A percentile compares a stretch with the other conserved stretches of the same genome.
Evolutionary conservation across 2,329 filamentous ascomycete species (phyloP).

Genomic region (Penicillium frequentans): DNA sequence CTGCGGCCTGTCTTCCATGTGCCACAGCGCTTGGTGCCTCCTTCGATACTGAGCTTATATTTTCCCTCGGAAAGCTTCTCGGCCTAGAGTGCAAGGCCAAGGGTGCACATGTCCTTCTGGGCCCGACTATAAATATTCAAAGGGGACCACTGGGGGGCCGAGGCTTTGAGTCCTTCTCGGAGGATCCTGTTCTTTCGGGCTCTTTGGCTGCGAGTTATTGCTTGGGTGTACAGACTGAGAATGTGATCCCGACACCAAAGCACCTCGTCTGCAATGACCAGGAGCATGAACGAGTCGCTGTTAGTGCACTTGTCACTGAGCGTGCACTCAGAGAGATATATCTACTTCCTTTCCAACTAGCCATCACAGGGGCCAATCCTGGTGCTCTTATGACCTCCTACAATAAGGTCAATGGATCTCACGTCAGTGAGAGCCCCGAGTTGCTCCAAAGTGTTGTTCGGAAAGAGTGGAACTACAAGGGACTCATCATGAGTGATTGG

Average conservation of each 20-base stretch:
- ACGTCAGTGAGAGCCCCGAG: constrained; percentile 41
- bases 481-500: constrained; percentile 48
- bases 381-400: constrained; percentile 60
- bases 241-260: constrained; percentile 75
- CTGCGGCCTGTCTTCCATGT: constrained; percentile 75
- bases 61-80: constrained; percentile 68
- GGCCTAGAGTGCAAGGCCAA: constrained; percentile 70
- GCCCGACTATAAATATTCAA: constrained; percentile 77
- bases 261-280: constrained; percentile 52
- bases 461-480: constrained; percentile 47
- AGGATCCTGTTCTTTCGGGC: constrained; percentile 74
- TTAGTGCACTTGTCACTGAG: constrained; percentile 44
- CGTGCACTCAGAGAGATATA: constrained; percentile 63
- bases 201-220: constrained; percentile 71
- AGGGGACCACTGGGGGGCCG: constrained; percentile 77
- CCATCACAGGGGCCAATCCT: constrained; percentile 54
- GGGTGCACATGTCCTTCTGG: constrained; percentile 70
- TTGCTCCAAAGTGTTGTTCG: constrained; percentile 43
- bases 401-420: constrained; percentile 55
- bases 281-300: constrained; percentile 43
- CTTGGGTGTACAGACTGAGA: constrained; percentile 70
- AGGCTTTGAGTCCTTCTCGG: constrained; percentile 82
- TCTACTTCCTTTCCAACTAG: constrained; percentile 62
- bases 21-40: constrained; percentile 74
- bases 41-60: constrained; percentile 70